Evolutionary conservation across 371 early-diverging fungal species (phyloP), one percentile per base, ranked within the genome.

Genomic region (Mortierella sp.): DNA sequence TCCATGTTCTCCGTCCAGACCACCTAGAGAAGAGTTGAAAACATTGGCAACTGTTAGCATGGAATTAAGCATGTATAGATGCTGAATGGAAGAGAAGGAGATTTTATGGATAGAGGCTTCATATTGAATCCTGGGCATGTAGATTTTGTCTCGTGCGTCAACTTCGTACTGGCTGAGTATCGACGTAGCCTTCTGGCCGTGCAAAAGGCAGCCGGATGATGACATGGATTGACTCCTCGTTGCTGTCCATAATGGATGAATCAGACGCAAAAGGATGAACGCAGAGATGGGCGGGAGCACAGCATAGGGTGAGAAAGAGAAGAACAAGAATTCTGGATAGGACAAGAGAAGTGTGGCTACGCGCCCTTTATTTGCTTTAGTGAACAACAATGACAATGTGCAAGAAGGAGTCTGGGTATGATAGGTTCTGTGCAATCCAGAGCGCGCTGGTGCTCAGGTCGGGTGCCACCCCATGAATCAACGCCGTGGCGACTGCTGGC

Each of bases 1-100:
- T 90, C 90, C 90, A 89, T 89, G 60, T 85, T 86, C 47, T 88
- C 88, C 19, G 89, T 89, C 90, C 90, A 90, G 48, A 85, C 74
- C 61, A 89, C 83, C 90, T 90, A 76, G 18, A 53, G 18, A 50
- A 50, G 26, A 30, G 11, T 18, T 18, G 53, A 21, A 48, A 30
- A 11, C 47, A 25, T 29, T 28, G 14, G 46, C n/a, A 37, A 9
- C 37, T 37, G 37, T 37, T 9, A 37, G 37, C 9, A 7, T 14
- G 30, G 30, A 28, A 37, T 29, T 15, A 25, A 37, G 18, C 29
- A 15, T 30, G 11, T 2, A 14, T 5, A 19, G 28, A 26, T 29
- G 21, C 5, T 37, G 43, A 51, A 50, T 30, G 44, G 30, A 23
- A 19, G 15, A 53, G 1, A 9, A 7, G 9, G 29, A 23, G 12